Conservation (phyloP, 2,329 filamentous ascomycete genomes). For the Sporothrix pallida region DNA sequence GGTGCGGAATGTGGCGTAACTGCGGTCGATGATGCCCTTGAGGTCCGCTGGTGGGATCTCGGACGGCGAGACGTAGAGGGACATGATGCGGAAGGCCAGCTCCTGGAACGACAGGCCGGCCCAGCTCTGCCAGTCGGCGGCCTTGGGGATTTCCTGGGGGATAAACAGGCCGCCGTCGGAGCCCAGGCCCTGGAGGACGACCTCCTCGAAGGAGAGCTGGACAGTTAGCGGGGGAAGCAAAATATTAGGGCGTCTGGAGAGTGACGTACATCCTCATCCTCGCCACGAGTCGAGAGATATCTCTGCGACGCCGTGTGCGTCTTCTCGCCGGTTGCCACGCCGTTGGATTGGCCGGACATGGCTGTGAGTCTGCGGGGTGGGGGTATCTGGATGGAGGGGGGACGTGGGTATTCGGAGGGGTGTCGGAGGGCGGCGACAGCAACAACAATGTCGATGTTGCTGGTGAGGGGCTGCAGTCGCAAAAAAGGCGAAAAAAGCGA, state of each 20-base stretch:
- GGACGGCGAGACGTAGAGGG: conserved; percentile 79
- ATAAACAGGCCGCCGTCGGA: conserved; percentile 88
- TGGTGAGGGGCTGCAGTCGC: conserved; percentile 1
- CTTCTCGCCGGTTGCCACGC: conserved; percentile 27
- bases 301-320: conserved; percentile 40
- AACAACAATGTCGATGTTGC: conserved; percentile 1
- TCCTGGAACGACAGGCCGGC: conserved; percentile 78
- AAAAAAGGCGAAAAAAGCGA: background rate
- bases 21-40: conserved; percentile 79
- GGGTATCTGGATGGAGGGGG: background rate
- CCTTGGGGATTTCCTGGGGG: conserved; percentile 75
- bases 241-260: too few species aligned
- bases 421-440: background rate
- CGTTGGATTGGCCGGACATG: conserved; percentile 35
- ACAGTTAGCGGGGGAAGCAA: background rate
- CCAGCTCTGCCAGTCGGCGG: conserved; percentile 65
- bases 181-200: conserved; percentile 87
- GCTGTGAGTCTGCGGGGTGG: conserved; percentile 8
- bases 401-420: background rate
- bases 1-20: conserved; percentile 87
- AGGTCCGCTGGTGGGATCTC: conserved; percentile 85
- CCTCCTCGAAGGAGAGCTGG: conserved; percentile 87
- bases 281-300: conserved; percentile 39
- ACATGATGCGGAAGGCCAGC: conserved; percentile 83
- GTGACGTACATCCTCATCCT: conserved; percentile 37